Base-by-base conservation (phyloP, 148 eudicot genomes). In the Salicornia ramosissima region DNA sequence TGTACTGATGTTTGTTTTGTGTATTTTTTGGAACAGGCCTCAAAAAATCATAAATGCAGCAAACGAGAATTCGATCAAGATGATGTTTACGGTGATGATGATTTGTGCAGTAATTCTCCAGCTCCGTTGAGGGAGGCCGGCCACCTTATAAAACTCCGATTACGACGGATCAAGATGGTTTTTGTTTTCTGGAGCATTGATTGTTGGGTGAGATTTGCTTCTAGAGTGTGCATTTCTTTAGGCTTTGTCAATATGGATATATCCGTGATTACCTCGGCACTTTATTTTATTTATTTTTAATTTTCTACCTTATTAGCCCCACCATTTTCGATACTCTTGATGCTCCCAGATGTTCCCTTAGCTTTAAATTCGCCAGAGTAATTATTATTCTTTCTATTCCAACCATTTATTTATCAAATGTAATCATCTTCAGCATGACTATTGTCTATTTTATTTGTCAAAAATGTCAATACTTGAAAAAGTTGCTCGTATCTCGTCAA, bases 11-110 rank as follows among this genome's bases (percentile, higher is more conserved):
- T n/a, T 54, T 45, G 25, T 15, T 28, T 33, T 29, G 12, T 31
- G 45, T 78, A n/a, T n/a, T n/a, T n/a, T n/a, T n/a, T n/a, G n/a
- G n/a, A n/a, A 50, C 84, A 90, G 97, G 88, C 85, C 91, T 53
- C 81, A 91, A 75, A 80, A 87, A 5, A 72, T 82, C 34, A 84
- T 88, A 65, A 78, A 68, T n/a, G 90, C 92, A 25, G 58, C 36
- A 39, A 75, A 34, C 70, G 68, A 45, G 68, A 45, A 59, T 69
- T 64, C 5, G 31, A 80, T 51, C 77, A 36, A 76, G 62, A 56
- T 81, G n/a, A 64, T 88, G 33, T 71, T 78, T 53, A 43, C 76
- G 29, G 18, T 87, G 70, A 31, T 89, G 74, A 2, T 83, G 80
- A 75, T 78, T 73, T 71, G 54, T 31, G 78, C 77, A 4, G 43